Evolutionary conservation across 768 basidiomycete species (phyloP), one percentile per base, ranked within the genome.

Genomic region (Boletus pseudo-olivaceus): DNA sequence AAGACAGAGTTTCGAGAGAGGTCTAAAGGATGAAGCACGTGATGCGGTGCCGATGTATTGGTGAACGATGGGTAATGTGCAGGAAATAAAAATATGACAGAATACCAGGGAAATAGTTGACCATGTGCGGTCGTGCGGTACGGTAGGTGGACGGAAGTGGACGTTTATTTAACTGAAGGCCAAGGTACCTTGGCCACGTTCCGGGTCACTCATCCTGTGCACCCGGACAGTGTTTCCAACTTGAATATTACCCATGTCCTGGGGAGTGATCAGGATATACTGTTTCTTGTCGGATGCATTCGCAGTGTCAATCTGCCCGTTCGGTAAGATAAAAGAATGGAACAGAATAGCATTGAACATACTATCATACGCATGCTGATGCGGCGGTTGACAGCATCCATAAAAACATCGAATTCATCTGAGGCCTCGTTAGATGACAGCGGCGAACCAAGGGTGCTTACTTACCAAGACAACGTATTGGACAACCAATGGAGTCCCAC

Each of bases 361-460:
- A 92, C 90, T 83, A 98, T 89, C 90, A 96, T 93, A 71, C 84
- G 90, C 87, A 96, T 97, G 56, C 90, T 90, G 64, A 96, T 88
- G 44, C 87, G 85, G 19, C 97, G 84, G 68, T 92, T 93, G 54
- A 93, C 85, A 23, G 90, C 90, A 66, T 95, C 93, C 91, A 98
- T 93, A 77, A 96, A 98, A 11, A 98, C 96, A 62, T 98, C 96
- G 67, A 97, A 99, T 69, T 99, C 97, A 64, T 99, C 97, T 85
- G 57, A 15, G 7, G 35, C 2, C 9, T 40, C 41, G 57, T 70
- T 34, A 70, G 60, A 49, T 30, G 8, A 47, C 20, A 7, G 26
- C 23, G 7, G 26, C 17, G 11, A 37, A 46, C 19, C 27, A 32
- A 33, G 17, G 23, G 4, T 54, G 11, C 7, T 41, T 33, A 70